Conservation (phyloP, 176 grass and related monocot genomes). For the Chloris gayana region DNA sequence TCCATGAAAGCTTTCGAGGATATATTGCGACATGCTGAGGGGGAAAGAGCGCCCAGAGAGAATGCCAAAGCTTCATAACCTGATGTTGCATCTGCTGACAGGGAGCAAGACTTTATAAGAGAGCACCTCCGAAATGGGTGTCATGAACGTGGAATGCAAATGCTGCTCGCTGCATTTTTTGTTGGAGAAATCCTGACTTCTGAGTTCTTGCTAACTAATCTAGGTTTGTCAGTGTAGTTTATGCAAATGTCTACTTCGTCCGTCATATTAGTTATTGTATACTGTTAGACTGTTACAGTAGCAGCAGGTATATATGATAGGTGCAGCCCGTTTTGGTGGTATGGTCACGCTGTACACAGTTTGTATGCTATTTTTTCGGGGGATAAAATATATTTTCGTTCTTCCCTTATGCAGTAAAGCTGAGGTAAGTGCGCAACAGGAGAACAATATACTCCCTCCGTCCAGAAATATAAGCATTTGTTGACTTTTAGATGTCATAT, state of each 20-base stretch:
- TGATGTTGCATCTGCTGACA: slow-evolving; percentile 19
- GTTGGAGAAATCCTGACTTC: slow-evolving; percentile 35
- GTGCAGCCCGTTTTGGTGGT: slow-evolving; percentile 3
- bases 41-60: slow-evolving; percentile 46
- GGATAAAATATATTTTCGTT: neutral
- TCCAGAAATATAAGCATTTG: no score
- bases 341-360: neutral
- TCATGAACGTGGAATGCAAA: slow-evolving; percentile 6
- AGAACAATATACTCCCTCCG: neutral
- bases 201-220: slow-evolving; percentile 31
- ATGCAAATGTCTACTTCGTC: neutral
- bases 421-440: slow-evolving; percentile 27
- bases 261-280: slow-evolving; percentile 30
- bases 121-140: neutral
- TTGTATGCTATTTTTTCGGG: neutral
- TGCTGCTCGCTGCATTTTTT: slow-evolving; percentile 21
- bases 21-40: slow-evolving; percentile 56
- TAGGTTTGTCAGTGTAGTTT: neutral
- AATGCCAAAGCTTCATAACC: slow-evolving; percentile 51
- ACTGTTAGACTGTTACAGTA: neutral
- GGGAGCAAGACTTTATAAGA: slow-evolving; percentile 19
- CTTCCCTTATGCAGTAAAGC: slow-evolving; percentile 1
- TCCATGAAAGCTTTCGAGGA: slow-evolving; percentile 62
- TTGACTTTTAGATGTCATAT: no score
- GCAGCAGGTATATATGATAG: slow-evolving; percentile 35